Evolutionary conservation across 306 rosid species (phyloP).

Genomic region (Vigna nakashimae): DNA sequence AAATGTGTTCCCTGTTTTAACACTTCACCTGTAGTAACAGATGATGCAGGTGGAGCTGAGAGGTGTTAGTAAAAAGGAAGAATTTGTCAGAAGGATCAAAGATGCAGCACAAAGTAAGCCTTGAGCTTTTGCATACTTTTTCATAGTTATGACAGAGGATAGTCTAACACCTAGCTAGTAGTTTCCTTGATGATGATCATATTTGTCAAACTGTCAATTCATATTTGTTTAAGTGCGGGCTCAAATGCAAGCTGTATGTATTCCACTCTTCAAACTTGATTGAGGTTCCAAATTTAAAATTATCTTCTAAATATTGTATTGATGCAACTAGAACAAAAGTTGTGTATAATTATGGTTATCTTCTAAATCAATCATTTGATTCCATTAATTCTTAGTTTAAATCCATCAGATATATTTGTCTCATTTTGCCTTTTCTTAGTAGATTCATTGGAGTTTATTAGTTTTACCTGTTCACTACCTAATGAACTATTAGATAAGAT

Average conservation of each 20-base stretch:
- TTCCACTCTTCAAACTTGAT: slow-evolving; percentile 6
- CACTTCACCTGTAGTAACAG: slow-evolving; percentile 52
- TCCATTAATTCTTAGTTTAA: slow-evolving; percentile 20
- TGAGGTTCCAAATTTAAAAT: slow-evolving; percentile 13
- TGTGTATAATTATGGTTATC: background rate
- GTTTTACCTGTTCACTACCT: slow-evolving; percentile 8
- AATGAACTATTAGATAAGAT: background rate
- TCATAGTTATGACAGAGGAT: slow-evolving; percentile 21
- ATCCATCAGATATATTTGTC: slow-evolving; percentile 13
- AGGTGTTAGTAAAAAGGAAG: slow-evolving; percentile 65
- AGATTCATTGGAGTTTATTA: slow-evolving; percentile 6
- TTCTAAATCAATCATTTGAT: slow-evolving; percentile 2
- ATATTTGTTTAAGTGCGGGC: slow-evolving; percentile 5
- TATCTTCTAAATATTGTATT: slow-evolving; percentile 8
- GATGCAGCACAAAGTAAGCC: slow-evolving; percentile 71
- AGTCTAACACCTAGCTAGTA: background rate
- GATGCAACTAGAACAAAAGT: slow-evolving; percentile 19
- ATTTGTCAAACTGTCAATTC: background rate
- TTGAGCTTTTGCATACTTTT: slow-evolving; percentile 29
- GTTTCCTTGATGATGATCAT: slow-evolving; percentile 26
- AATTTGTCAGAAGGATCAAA: slow-evolving; percentile 62
- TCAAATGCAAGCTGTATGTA: slow-evolving; percentile 1
- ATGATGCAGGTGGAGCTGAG: slow-evolving; percentile 68
- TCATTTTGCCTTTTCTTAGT: slow-evolving; percentile 22
- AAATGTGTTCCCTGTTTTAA: slow-evolving; percentile 27